These are phyloP conservation scores for Metschnikowia santaceciliae DNA, from an alignment of 805 yeast genomes.

Conservation along the genomic window DNA sequence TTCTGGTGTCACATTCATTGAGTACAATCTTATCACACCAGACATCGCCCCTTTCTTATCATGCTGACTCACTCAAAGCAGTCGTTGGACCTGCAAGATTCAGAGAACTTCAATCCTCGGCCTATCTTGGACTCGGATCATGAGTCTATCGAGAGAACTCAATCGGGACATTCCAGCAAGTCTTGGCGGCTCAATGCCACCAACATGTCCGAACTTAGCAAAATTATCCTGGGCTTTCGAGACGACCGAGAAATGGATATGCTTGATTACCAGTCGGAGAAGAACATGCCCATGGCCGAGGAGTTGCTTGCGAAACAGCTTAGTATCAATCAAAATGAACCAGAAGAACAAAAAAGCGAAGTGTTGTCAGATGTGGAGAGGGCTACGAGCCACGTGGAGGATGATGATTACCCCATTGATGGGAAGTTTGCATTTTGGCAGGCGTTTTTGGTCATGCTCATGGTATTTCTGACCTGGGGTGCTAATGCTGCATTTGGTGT, in stretches of 20 bases:
- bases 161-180: constrained; percentile 6
- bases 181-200: constrained; percentile 8
- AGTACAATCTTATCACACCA: not conserved
- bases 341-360: not conserved
- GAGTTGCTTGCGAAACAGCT: constrained; percentile 11
- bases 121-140: constrained; percentile 4
- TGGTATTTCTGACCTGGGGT: constrained; percentile 52
- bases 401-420: constrained; percentile 16
- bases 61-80: constrained; percentile 8
- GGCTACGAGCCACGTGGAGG: not conserved
- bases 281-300: constrained; percentile 12
- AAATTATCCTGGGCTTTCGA: constrained; percentile 14
- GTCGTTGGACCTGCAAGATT: constrained; percentile 6
- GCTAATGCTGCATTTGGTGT: constrained; percentile 57
- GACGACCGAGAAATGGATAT: constrained; percentile 17
- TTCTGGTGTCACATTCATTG: not conserved
- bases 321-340: not conserved
- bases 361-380: not conserved
- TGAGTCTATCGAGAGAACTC: not conserved
- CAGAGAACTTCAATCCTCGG: constrained; percentile 8
- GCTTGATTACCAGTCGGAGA: constrained; percentile 11
- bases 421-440: constrained; percentile 20
- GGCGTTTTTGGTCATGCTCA: constrained; percentile 30
- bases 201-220: constrained; percentile 13
- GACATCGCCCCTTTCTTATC: not conserved